Evolutionary conservation across 2,329 filamentous ascomycete genomes (phyloP).

Genomic region (Ophiosphaerella korrae): DNA sequence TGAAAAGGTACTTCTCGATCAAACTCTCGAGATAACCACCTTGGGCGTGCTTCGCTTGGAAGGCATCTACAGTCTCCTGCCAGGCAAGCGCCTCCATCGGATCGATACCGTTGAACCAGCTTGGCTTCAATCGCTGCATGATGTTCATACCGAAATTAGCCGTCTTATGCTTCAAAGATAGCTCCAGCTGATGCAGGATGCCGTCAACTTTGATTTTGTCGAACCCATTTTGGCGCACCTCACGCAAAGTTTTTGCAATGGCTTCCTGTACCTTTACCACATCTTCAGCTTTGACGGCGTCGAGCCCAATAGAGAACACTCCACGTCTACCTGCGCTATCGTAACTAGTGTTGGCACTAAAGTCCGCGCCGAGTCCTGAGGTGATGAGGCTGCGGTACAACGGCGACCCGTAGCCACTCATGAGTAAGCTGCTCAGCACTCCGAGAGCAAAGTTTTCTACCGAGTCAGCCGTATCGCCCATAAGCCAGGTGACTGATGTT

Average conservation of each 20-base stretch:
- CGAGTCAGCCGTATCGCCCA: slow-evolving; percentile 80
- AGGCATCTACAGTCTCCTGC: slow-evolving; percentile 85
- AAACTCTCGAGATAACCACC: slow-evolving; percentile 82
- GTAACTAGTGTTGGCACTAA: slow-evolving; percentile 92
- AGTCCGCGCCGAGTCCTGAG: slow-evolving; percentile 86
- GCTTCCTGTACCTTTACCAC: slow-evolving; percentile 76
- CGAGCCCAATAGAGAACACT: slow-evolving; percentile 89
- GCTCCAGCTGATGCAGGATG: slow-evolving; percentile 88
- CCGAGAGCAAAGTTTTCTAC: slow-evolving; percentile 87
- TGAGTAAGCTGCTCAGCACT: slow-evolving; percentile 79
- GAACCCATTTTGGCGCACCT: slow-evolving; percentile 77
- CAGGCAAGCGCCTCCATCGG: slow-evolving; percentile 90
- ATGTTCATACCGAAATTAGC: slow-evolving; percentile 92
- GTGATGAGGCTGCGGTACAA: slow-evolving; percentile 89
- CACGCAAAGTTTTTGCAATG: slow-evolving; percentile 73
- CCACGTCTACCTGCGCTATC: slow-evolving; percentile 77
- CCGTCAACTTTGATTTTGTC: slow-evolving; percentile 90
- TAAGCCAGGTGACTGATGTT: slow-evolving; percentile 91
- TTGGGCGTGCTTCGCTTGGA: slow-evolving; percentile 76
- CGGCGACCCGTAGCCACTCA: slow-evolving; percentile 95
- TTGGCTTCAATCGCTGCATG: slow-evolving; percentile 83
- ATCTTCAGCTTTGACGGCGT: slow-evolving; percentile 82
- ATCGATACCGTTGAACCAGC: slow-evolving; percentile 95
- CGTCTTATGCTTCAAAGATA: slow-evolving; percentile 95
- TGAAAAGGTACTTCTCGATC: slow-evolving; percentile 87